A percentile compares a stretch with the other conserved stretches of the same genome.
phyloP scores from a whole-genome alignment of 345 rosid species.

The Eucalyptus victrix region DNA sequence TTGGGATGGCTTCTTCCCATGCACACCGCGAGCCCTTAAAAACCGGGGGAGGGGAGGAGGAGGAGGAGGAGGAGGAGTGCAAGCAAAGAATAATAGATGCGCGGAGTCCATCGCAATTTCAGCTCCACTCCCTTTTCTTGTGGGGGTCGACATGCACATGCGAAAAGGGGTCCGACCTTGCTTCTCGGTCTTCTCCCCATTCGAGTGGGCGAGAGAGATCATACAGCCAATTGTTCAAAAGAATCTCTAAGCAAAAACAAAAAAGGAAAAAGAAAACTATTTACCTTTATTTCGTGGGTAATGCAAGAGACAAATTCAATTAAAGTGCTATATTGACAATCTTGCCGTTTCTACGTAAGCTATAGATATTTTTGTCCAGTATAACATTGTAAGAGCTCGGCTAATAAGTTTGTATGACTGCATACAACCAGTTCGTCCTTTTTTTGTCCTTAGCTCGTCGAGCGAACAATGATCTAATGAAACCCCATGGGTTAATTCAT shows the following conservation, averaged over 20 bases:
- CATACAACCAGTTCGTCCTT: not conserved
- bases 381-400: rapidly evolving
- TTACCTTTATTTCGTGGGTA: not conserved
- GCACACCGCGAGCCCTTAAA: not conserved
- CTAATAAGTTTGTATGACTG: rapidly evolving
- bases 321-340: not conserved
- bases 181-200: not conserved
- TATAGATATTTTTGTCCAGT: too few species aligned
- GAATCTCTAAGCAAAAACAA: not conserved
- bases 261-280: not conserved
- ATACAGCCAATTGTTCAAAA: not conserved
- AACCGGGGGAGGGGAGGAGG: not conserved
- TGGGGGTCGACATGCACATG: not conserved
- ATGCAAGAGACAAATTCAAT: not conserved
- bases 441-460: not conserved
- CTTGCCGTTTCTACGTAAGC: not conserved
- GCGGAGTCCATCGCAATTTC: not conserved
- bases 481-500: not conserved
- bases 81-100: not conserved
- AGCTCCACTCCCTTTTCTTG: not conserved
- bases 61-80: not conserved
- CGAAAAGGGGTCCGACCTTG: not conserved
- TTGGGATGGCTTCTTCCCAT: not conserved
- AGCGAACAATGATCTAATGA: rapidly evolving
- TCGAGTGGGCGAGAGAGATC: not conserved